These are phyloP conservation scores for Mortierella hygrophila DNA, from an alignment of 192 early-diverging fungal species.

Conservation along the genomic window DNA sequence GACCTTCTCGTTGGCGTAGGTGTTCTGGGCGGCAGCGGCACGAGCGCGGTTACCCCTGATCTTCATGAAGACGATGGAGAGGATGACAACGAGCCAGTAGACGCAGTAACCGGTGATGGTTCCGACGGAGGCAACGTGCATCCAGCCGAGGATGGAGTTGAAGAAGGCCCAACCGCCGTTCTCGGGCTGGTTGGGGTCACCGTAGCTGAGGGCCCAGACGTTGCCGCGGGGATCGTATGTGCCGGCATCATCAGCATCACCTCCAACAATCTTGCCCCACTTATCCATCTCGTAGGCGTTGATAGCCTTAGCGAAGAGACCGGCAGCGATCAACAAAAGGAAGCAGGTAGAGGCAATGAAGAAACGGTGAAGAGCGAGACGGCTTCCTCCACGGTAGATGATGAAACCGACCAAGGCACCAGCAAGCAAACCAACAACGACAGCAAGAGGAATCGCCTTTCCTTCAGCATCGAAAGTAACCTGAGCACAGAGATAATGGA, in stretches of 20 bases:
- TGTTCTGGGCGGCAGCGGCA: constrained; percentile 16
- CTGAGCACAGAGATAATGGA: constrained; percentile 22
- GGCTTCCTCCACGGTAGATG: constrained; percentile 79
- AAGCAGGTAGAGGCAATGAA: constrained; percentile 79
- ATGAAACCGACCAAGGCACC: constrained; percentile 79
- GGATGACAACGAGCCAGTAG: constrained; percentile 78
- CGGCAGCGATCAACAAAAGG: constrained; percentile 86
- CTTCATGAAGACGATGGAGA: constrained; percentile 65
- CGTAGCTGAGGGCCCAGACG: constrained; percentile 74
- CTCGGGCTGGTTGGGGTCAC: constrained; percentile 65
- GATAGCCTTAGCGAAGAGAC: constrained; percentile 79
- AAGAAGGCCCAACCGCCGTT: constrained; percentile 77
- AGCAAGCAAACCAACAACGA: constrained; percentile 75
- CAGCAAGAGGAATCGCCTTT: constrained; percentile 85
- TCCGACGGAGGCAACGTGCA: constrained; percentile 78
- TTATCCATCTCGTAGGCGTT: constrained; percentile 75
- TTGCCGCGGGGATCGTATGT: constrained; percentile 67
- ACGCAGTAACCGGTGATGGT: constrained; percentile 82
- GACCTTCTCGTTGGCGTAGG: constrained; percentile 31
- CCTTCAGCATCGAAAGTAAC: constrained; percentile 72
- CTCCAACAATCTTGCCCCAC: constrained; percentile 74
- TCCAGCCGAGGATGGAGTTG: constrained; percentile 84
- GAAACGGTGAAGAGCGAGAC: constrained; percentile 83
- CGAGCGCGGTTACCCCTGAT: constrained; percentile 37
- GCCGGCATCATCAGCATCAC: constrained; percentile 73